Evolutionary conservation across 179 eudicot species (phyloP), one percentile per base, ranked within the genome.

Genomic region (Silene coronaria): DNA sequence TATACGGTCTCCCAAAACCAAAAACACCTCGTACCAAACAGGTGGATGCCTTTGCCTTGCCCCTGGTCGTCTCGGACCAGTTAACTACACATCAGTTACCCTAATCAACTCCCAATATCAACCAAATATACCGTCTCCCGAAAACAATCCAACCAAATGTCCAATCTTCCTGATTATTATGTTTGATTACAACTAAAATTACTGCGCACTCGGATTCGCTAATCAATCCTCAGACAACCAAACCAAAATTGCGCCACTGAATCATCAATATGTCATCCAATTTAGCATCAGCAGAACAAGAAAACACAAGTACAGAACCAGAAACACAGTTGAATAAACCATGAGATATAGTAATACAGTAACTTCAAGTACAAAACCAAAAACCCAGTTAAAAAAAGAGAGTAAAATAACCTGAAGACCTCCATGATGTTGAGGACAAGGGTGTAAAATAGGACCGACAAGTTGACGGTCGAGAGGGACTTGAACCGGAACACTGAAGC

Each of bases 401-500:
- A 32, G 34, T 34, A 17, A 36, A 51, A 34, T 38, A 73, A 93
- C 98, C 97, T 93, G 98, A 78, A 93, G 71, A 71, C 93, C 97
- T 48, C 93, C 98, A 53, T 85, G 86, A n/a, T 91, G 91, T 21
- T 55, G 57, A 51, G n/a, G 55, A 79, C 88, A 86, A 45, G 91
- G 92, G 16, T 85, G 70, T 19, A 93, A 66, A 64, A 93, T 70
- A 0, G 98, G 97, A 3, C 91, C 91, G 16, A 79, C 73, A 30
- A 63, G 78, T 26, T 88, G 78, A 23, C 91, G 87, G 12, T 91
- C 93, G 32, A 91, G 90, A 42, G 97, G 70, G 10, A 93, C 91
- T 75, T 92, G 88, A 27, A 91, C 91, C 0, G 97, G 84, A 2
- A 93, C 98, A 76, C 96, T 88, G 75, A 90, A 26, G 36, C 98